Evolutionary conservation across 495 filamentous ascomycete species (phyloP), one percentile per base, ranked within the genome.

Genomic region (Penicillium psychrofluorescens): DNA sequence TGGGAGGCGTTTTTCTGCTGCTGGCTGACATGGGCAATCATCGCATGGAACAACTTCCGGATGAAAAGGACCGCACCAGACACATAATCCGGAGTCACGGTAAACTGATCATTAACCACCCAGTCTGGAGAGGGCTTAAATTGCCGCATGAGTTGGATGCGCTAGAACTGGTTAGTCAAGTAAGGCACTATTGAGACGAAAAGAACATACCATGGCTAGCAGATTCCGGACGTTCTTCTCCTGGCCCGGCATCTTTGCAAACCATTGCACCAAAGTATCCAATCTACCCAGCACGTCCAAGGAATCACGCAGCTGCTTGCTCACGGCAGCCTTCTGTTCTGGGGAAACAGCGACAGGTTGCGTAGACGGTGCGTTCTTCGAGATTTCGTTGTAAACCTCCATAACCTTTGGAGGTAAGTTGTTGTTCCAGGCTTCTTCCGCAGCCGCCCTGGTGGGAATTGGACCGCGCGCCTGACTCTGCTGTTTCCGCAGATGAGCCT

Each of bases 141-240:
- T 53, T 90, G 84, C 42, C 72, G 72, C 44, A 69, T 62, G 31
- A 87, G 53, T 51, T 76, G 68, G 11, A 74, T 58, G 15, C 79
- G 75, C 79, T 83, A 60, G 10, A 49, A 32, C 35, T 7, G 44
- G 41, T 67, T 48, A 67, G 64, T 51, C 36, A 49, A 29, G 11
- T 33, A 34, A 38, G 5, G 9, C 12, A 10, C 31, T 11, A 35
- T 16, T 12, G 12, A 43, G 30, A 27, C 7, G 16, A 12, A 4
- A 14, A 37, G 34, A 31, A 55, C 68, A 39, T 58, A 72, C 68
- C 62, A 71, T 69, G 6, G 58, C 63, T 37, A 72, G 57, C 11
- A 77, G 54, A 34, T 62, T 69, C 36, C 58, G 68, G 8, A 71
- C 44, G 15, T 56, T 65, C 29, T 64, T 64, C 38, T 75, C 72